Conservation (phyloP, 345 rosid genomes). For the Brassica nigra region DNA sequence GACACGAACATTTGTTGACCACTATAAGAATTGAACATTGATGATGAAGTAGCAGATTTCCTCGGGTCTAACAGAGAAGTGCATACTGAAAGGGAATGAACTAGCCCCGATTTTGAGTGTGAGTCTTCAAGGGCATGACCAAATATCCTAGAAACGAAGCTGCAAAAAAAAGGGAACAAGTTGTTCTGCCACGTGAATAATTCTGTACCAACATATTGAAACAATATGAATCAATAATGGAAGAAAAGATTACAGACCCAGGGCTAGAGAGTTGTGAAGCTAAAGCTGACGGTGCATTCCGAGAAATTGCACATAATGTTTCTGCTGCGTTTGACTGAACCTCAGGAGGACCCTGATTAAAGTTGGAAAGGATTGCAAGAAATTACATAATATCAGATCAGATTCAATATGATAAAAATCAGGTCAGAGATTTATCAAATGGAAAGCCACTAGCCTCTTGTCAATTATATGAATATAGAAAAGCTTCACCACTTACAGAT, state of each 20-base stretch:
- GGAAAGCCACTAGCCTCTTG: constrained; percentile 3
- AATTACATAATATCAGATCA: constrained; percentile 19
- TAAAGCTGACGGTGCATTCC: constrained; percentile 88
- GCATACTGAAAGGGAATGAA: constrained; percentile 94
- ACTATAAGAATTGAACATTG: constrained; percentile 76
- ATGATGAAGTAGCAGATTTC: constrained; percentile 67
- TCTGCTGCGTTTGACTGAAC: constrained; percentile 97
- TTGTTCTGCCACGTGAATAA: constrained; percentile 18
- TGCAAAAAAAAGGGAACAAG: constrained; percentile 41
- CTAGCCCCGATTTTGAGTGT: constrained; percentile 83
- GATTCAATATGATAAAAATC: neutral
- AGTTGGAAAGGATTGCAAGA: constrained; percentile 34
- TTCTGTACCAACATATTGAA: constrained; percentile 2
- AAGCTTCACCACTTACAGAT: constrained; percentile 57
- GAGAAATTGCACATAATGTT: constrained; percentile 88
- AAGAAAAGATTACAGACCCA: constrained; percentile 54
- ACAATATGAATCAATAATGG: neutral
- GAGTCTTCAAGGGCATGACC: constrained; percentile 95
- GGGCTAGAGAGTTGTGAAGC: constrained; percentile 88
- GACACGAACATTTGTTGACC: constrained; percentile 80
- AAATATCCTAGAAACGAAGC: constrained; percentile 87
- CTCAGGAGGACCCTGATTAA: constrained; percentile 72
- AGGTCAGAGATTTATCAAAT: constrained; percentile 1
- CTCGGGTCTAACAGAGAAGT: constrained; percentile 92
- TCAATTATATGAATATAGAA: constrained; percentile 1